Evolutionary conservation across 768 basidiomycete genomes (phyloP).

Genomic region (Hericium erinaceus): DNA sequence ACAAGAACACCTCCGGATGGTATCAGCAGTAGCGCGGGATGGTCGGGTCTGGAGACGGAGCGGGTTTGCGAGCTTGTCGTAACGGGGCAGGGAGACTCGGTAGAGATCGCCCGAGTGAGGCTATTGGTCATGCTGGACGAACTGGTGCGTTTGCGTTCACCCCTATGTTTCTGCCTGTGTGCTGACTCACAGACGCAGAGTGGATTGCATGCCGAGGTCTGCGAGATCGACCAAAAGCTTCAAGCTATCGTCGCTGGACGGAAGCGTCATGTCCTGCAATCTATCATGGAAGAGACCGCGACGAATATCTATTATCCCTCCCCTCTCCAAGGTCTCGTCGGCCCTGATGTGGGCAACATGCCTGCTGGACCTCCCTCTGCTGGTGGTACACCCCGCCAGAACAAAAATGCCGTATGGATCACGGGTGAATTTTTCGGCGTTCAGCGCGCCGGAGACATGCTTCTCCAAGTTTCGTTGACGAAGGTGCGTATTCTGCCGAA

Average conservation of each 20-base stretch:
- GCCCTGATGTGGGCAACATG: slow-evolving; percentile 42
- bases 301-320: slow-evolving; percentile 96
- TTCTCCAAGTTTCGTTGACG: slow-evolving; percentile 75
- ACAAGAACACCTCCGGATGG: slow-evolving; percentile 72
- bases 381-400: slow-evolving; percentile 35
- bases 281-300: slow-evolving; percentile 93
- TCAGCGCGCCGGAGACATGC: slow-evolving; percentile 90
- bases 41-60: slow-evolving; percentile 90
- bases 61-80: slow-evolving; percentile 89
- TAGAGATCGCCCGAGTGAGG: slow-evolving; percentile 85
- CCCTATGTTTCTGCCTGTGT: neutral
- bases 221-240: slow-evolving; percentile 92
- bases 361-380: slow-evolving; percentile 32
- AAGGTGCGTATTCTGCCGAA: slow-evolving; percentile 46
- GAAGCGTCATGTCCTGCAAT: slow-evolving; percentile 78
- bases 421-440: slow-evolving; percentile 97
- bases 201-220: slow-evolving; percentile 82
- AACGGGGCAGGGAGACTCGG: slow-evolving; percentile 80
- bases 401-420: slow-evolving; percentile 82
- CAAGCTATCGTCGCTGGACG: slow-evolving; percentile 87
- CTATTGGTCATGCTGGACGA: slow-evolving; percentile 93
- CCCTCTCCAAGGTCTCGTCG: slow-evolving; percentile 77
- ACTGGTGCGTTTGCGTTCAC: slow-evolving; percentile 47
- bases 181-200: slow-evolving; percentile 38
- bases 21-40: slow-evolving; percentile 67